Evolutionary conservation across 2,329 filamentous ascomycete genomes (phyloP).

Genomic region (Neofusicoccum parvum): DNA sequence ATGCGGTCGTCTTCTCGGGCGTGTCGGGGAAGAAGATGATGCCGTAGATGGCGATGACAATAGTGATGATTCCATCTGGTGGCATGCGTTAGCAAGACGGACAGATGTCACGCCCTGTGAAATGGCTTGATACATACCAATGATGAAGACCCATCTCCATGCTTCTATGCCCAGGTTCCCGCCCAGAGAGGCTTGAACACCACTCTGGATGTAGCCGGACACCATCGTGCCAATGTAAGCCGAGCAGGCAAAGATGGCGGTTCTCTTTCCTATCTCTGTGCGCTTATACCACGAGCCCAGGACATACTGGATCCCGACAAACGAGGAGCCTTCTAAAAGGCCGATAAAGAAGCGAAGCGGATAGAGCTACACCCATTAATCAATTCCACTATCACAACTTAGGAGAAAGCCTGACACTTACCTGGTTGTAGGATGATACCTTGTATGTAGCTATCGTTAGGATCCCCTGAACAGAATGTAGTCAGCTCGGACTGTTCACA

Average conservation of each 20-base stretch:
- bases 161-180: slow-evolving; percentile 30
- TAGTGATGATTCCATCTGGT: not conserved
- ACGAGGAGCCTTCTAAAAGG: slow-evolving; percentile 1
- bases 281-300: slow-evolving; percentile 19
- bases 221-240: not conserved
- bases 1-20: not conserved
- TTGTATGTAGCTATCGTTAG: slow-evolving; percentile 5
- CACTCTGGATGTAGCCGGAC: slow-evolving; percentile 24
- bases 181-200: slow-evolving; percentile 19
- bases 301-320: slow-evolving; percentile 4
- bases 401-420: not conserved
- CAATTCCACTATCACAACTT: not conserved
- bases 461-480: not conserved
- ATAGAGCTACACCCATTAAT: not conserved
- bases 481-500: not conserved
- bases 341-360: slow-evolving; percentile 14
- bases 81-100: too few relatives aligned
- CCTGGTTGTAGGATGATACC: slow-evolving; percentile 4
- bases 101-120: too few relatives aligned
- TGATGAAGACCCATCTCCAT: slow-evolving; percentile 31
- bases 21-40: slow-evolving; percentile 15
- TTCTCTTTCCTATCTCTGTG: slow-evolving; percentile 2
- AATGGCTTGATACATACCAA: not conserved
- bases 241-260: not conserved
- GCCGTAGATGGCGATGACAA: not conserved